These are phyloP conservation scores for Backusella mclennaniae DNA, from an alignment of 192 early-diverging fungal genomes.

Conservation along the genomic window DNA sequence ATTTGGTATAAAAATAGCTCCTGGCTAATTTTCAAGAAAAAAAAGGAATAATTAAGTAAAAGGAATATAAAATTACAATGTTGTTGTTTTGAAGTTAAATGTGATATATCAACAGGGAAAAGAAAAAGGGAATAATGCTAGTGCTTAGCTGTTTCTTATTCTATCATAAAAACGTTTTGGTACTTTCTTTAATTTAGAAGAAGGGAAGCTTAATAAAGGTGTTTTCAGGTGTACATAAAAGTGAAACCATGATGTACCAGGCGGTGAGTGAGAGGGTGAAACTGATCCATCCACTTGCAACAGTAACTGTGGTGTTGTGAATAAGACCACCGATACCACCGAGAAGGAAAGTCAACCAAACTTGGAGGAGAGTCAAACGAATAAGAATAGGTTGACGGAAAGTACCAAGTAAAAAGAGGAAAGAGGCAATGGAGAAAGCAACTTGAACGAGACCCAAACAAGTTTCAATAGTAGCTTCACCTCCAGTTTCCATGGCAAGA, in stretches of 20 bases:
- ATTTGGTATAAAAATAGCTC: not conserved
- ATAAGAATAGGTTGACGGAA: slow-evolving; percentile 21
- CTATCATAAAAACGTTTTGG: not conserved
- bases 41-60: not conserved
- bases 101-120: not conserved
- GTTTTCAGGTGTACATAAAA: not conserved
- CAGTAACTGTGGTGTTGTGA: not conserved
- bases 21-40: not conserved
- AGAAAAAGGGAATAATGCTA: not conserved
- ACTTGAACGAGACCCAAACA: slow-evolving; percentile 14
- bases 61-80: not conserved
- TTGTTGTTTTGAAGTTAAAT: not conserved
- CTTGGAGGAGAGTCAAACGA: slow-evolving; percentile 14
- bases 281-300: slow-evolving; percentile 24
- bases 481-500: not conserved
- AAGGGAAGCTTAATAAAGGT: not conserved
- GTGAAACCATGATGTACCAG: slow-evolving; percentile 18
- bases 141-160: not conserved
- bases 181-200: not conserved
- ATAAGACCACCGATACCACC: slow-evolving; percentile 11
- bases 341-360: slow-evolving; percentile 23
- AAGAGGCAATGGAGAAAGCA: slow-evolving; percentile 16
- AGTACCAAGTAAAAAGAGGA: slow-evolving; percentile 24
- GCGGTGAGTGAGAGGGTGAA: slow-evolving; percentile 23
- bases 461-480: not conserved